A percentile compares a stretch with the other conserved stretches of the same genome.
These are phyloP conservation scores for Dictyostelium brefeldianum DNA, from an alignment of 78 protist genomes.

Conservation along the genomic window DNA sequence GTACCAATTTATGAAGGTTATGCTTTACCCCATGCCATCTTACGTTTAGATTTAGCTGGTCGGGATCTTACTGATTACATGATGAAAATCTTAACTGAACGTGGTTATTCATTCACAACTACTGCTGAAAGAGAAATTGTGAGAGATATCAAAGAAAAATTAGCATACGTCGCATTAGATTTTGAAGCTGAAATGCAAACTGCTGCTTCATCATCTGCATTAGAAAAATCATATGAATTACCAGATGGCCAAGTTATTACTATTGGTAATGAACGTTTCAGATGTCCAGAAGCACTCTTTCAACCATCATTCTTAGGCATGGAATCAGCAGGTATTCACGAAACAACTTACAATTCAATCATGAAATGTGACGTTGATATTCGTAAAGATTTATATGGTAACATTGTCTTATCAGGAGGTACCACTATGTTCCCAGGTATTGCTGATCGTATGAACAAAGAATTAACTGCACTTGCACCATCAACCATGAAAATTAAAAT, in stretches of 20 bases:
- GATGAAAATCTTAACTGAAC: constrained; percentile 94
- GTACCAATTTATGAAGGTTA: too few species aligned
- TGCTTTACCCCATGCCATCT: too few species aligned
- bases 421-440: constrained; percentile 96
- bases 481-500: constrained; percentile 94
- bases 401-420: constrained; percentile 97
- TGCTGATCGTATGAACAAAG: constrained; percentile 94
- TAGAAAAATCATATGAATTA: constrained; percentile 92
- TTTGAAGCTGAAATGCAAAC: constrained; percentile 90
- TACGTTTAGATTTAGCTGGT: constrained; percentile 97
- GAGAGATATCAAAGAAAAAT: constrained; percentile 75
- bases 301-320: constrained; percentile 92
- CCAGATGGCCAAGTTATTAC: constrained; percentile 94
- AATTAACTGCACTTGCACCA: constrained; percentile 91
- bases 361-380: constrained; percentile 95
- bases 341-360: constrained; percentile 86
- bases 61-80: constrained; percentile 96
- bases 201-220: constrained; percentile 83
- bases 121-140: constrained; percentile 93
- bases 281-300: constrained; percentile 94
- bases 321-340: constrained; percentile 94
- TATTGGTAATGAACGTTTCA: constrained; percentile 92
- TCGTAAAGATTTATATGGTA: constrained; percentile 94
- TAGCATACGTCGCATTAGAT: constrained; percentile 84
- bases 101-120: constrained; percentile 97